Conservation (phyloP, 208 protist species). For the Leishmania tropica region DNA sequence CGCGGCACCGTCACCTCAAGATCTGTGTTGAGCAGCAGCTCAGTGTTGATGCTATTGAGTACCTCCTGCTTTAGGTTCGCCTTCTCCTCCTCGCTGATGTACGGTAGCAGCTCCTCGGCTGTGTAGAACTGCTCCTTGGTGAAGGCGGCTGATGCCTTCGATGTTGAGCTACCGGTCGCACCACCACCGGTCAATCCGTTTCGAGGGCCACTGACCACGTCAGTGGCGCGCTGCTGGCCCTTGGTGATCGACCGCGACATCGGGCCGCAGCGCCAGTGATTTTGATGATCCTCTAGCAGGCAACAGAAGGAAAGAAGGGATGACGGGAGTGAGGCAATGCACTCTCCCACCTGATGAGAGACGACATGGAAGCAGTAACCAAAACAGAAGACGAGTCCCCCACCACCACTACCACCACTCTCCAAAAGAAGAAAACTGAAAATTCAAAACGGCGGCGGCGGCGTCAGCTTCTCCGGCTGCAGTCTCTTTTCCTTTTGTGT, state of each 20-base stretch:
- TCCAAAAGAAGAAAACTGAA: no score
- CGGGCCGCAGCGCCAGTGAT: neutral
- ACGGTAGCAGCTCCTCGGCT: conserved; percentile 65
- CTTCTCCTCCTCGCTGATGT: conserved; percentile 68
- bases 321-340: neutral
- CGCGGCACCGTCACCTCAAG: conserved; percentile 79
- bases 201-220: conserved; percentile 28
- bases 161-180: neutral
- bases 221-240: conserved; percentile 33
- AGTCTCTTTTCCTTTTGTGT: neutral
- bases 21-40: conserved; percentile 71
- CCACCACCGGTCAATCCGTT: conserved; percentile 24
- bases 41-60: conserved; percentile 71
- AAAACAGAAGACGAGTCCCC: neutral
- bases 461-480: neutral
- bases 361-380: neutral
- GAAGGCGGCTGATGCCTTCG: neutral
- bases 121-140: conserved; percentile 57
- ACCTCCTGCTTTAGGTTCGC: conserved; percentile 64
- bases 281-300: conserved; percentile 10
- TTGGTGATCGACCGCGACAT: conserved; percentile 32
- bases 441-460: neutral
- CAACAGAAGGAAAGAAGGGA: neutral
- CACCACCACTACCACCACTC: no score
- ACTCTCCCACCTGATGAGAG: neutral